Conservation (phyloP, 805 yeast genomes). For the Nakazawaea peltata region DNA sequence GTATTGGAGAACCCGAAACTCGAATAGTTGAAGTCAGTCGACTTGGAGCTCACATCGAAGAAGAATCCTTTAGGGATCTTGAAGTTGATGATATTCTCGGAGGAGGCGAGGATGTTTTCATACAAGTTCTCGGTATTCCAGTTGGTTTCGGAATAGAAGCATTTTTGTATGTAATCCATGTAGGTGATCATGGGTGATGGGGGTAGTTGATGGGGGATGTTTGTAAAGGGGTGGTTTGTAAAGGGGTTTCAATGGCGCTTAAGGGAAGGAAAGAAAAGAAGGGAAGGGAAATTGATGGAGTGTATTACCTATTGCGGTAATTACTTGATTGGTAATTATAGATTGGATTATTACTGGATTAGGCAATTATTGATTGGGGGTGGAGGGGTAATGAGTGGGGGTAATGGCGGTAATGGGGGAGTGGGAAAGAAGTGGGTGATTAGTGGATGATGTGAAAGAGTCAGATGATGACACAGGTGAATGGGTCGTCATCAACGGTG, state of each 20-base stretch:
- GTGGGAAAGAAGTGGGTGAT: neutral
- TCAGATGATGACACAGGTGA: too few species aligned
- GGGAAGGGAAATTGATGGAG: neutral
- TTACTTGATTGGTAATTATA: too few species aligned
- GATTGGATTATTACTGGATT: too few species aligned
- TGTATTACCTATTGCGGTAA: too few species aligned
- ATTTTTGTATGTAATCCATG: conserved; percentile 78
- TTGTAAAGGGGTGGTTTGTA: too few species aligned
- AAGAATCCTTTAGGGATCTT: conserved; percentile 58
- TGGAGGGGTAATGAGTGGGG: neutral
- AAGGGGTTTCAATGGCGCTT: too few species aligned
- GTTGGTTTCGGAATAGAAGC: conserved; percentile 59
- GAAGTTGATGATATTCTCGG: conserved; percentile 66
- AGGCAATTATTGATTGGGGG: too few species aligned
- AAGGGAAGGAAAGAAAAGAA: neutral
- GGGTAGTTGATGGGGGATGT: too few species aligned
- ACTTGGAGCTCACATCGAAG: conserved; percentile 60
- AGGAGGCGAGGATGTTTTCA: conserved; percentile 66
- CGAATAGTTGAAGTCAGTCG: conserved; percentile 64
- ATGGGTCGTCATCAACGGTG: too few species aligned
- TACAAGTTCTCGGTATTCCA: conserved; percentile 81
- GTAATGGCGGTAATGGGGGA: neutral
- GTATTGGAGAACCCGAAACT: conserved; percentile 61
- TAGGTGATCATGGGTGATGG: conserved; percentile 72
- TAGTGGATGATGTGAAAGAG: neutral